Conservation (phyloP, 352 stramenopile species). For the Saprolegnia diclina region DNA sequence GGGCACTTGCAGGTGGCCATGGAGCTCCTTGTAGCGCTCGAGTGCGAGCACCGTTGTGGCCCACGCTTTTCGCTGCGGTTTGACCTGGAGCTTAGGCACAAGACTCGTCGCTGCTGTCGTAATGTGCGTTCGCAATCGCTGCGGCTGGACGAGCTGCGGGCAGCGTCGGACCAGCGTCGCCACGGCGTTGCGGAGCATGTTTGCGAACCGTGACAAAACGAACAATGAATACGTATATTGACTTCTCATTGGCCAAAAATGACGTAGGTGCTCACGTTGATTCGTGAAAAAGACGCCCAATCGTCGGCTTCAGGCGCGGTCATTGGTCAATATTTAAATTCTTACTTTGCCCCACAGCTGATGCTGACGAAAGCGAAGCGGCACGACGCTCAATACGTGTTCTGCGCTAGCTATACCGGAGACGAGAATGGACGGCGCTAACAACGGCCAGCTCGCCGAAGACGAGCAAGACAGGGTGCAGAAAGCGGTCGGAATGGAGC, state of each 20-base stretch:
- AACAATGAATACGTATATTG: too few relatives aligned
- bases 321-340: too few relatives aligned
- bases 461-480: too few relatives aligned
- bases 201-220: too few relatives aligned
- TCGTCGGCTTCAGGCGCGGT: too few relatives aligned
- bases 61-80: not conserved
- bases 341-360: too few relatives aligned
- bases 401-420: not conserved
- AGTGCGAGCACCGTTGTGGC: constrained; percentile 58
- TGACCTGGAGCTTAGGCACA: not conserved
- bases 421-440: not conserved
- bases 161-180: not conserved
- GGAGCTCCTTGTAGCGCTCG: constrained; percentile 63
- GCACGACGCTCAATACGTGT: not conserved
- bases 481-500: too few relatives aligned
- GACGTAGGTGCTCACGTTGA: too few relatives aligned
- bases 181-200: too few relatives aligned
- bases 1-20: constrained; percentile 90
- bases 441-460: not conserved
- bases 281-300: too few relatives aligned
- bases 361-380: not conserved
- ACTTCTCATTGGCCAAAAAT: too few relatives aligned
- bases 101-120: too few relatives aligned
- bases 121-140: not conserved
- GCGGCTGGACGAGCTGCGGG: not conserved